Conservation (phyloP, 2,329 filamentous ascomycete genomes). For the Graphilbum fragrans region DNA sequence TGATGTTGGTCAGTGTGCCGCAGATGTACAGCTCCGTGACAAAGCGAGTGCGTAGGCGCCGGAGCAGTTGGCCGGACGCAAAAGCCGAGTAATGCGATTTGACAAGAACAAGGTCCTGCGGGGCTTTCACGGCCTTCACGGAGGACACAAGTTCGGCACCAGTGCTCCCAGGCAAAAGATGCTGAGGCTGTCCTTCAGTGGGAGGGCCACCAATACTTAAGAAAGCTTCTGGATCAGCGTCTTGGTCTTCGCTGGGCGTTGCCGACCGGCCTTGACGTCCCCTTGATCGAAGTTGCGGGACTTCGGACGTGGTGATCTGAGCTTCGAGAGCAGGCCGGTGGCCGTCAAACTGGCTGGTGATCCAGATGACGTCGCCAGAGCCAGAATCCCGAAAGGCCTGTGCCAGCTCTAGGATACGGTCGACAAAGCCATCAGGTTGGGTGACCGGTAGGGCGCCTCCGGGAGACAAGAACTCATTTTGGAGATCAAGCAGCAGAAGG, state of each 20-base stretch:
- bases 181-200: constrained; percentile 16
- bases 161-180: constrained; percentile 29
- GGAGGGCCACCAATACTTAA: constrained; percentile 9
- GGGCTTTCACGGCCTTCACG: constrained; percentile 31
- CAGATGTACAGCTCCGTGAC: constrained; percentile 85
- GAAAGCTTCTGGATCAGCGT: constrained; percentile 25
- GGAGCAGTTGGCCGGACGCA: constrained; percentile 58
- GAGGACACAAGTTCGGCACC: constrained; percentile 32
- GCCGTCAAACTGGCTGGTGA: constrained; percentile 62
- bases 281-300: neutral
- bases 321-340: constrained; percentile 44
- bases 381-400: constrained; percentile 61
- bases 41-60: constrained; percentile 70
- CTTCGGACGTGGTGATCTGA: constrained; percentile 32
- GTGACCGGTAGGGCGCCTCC: constrained; percentile 56
- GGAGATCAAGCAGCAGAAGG: constrained; percentile 73
- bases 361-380: constrained; percentile 67
- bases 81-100: constrained; percentile 90
- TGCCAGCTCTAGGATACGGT: constrained; percentile 53
- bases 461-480: constrained; percentile 73
- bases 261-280: too few species aligned
- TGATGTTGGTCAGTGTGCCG: constrained; percentile 75
- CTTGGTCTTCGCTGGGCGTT: constrained; percentile 14
- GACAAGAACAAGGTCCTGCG: constrained; percentile 35
- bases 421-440: constrained; percentile 52